Base-by-base conservation (phyloP, 805 yeast genomes). In the Kodamaea kaohsiungensis region DNA sequence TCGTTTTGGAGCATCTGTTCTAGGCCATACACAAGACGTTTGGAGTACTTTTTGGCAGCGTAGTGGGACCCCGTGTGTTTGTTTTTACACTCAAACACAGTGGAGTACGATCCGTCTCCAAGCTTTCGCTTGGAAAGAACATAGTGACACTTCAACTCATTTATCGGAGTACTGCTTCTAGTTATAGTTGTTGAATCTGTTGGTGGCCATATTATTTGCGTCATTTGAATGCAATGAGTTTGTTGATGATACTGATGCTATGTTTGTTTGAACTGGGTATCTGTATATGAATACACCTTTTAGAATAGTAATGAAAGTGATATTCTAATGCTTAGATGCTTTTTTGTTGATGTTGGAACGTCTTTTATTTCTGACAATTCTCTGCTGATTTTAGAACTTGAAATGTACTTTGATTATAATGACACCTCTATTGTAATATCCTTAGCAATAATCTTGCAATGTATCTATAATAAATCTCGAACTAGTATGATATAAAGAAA, bases 1-100 rank as follows among this genome's bases (percentile, higher is more conserved):
- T 87, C 93, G 58, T 86, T 82, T 53, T 83, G 83, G 16, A 88
- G 74, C 70, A 68, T 60, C 48, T 61, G 57, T 64, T 84, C 87
- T 30, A 82, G 67, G 4, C 86, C 87, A 48, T 76, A 74, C 67
- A 83, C 73, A 42, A 80, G 71, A 46, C 70, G 66, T 59, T 83
- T 83, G 59, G 66, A 69, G 65, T 81, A 82, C 58, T 53, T 53
- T 59, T 83, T 83, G 51, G 82, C 83, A 2, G 88, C 87, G 63
- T 78, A 83, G 57, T 74, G 72, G 35, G 65, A 67, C 7, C 73
- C 71, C 1, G 81, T 78, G 27, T 61, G 58, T 3, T 64, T 65
- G 55, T 75, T 73, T 63, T 74, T 77, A 59, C 85, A 80, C 58
- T 79, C 83, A 57, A 72, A 76, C 12, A 82, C 85, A 7, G 73